Conservation (phyloP, 129 eudicot genomes). For the Helianthus tuberosus region DNA sequence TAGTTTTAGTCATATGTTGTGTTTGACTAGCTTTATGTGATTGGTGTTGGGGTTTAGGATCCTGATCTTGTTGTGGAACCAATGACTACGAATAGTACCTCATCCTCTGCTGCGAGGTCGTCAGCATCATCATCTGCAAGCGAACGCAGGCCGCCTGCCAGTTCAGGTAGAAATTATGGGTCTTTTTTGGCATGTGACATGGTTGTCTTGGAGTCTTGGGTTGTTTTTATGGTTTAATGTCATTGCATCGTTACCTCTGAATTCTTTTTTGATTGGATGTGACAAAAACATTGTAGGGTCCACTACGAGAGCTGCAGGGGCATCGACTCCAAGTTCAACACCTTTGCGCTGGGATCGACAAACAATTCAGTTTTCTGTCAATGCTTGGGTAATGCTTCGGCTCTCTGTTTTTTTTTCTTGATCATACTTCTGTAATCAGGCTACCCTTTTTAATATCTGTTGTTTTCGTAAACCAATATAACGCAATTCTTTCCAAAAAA, state of each 20-base stretch:
- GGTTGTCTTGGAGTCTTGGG: not conserved
- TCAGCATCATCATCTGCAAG: constrained; percentile 58
- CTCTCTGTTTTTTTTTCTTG: not conserved
- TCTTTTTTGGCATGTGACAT: not conserved
- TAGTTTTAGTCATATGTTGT: not conserved
- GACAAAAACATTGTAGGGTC: constrained; percentile 46
- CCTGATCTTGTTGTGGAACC: constrained; percentile 85
- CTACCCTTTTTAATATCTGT: not conserved
- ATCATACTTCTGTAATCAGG: not conserved
- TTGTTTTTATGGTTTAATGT: not conserved
- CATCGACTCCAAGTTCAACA: constrained; percentile 65
- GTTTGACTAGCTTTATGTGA: not conserved
- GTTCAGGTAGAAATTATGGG: constrained; percentile 50
- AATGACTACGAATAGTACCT: constrained; percentile 62
- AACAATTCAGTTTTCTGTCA: constrained; percentile 87
- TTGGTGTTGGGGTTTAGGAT: constrained; percentile 52
- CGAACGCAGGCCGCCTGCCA: constrained; percentile 53
- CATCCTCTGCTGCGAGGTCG: constrained; percentile 50
- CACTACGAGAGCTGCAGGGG: constrained; percentile 63
- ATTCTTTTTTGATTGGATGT: not conserved
- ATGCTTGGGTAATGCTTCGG: constrained; percentile 83
- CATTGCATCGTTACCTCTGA: not conserved
- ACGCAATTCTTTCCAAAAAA: not conserved
- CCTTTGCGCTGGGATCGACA: constrained; percentile 81
- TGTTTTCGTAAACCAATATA: not conserved